Conservation (phyloP, 2,329 filamentous ascomycete genomes). For the Allantophomopsis cytisporea region DNA sequence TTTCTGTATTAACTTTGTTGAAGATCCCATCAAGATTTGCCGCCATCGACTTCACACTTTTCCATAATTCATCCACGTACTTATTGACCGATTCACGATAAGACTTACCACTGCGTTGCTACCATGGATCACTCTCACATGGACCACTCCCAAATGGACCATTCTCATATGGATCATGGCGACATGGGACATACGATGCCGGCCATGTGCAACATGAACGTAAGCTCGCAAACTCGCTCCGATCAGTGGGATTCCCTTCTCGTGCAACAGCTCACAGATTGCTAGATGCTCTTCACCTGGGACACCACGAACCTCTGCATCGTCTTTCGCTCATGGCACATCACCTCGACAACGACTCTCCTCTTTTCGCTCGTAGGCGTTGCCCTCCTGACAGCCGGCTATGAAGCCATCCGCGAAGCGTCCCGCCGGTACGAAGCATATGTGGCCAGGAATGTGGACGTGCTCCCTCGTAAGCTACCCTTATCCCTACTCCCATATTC, state of each 20-base stretch:
- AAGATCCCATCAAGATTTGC: background rate
- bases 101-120: conserved; percentile 2
- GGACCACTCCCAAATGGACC: conserved; percentile 24
- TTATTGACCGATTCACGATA: conserved; percentile 1
- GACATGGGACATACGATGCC: conserved; percentile 41
- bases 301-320: conserved; percentile 89
- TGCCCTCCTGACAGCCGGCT: conserved; percentile 74
- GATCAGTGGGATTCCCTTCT: background rate
- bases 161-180: conserved; percentile 39
- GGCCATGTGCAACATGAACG: conserved; percentile 81
- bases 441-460: conserved; percentile 10
- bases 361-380: conserved; percentile 73
- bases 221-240: conserved; percentile 26
- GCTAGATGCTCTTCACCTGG: conserved; percentile 97
- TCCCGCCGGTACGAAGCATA: conserved; percentile 63
- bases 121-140: conserved; percentile 16
- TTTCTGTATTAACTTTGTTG: background rate
- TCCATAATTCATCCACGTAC: background rate
- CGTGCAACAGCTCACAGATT: conserved; percentile 1
- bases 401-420: conserved; percentile 73
- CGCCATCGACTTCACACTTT: background rate
- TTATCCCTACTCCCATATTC: conserved; percentile 1
- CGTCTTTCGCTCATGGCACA: conserved; percentile 83
- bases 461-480: conserved; percentile 14
- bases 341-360: conserved; percentile 61